Conservation (phyloP, 768 basidiomycete species). For the Brasilioporus rufonigricans region DNA sequence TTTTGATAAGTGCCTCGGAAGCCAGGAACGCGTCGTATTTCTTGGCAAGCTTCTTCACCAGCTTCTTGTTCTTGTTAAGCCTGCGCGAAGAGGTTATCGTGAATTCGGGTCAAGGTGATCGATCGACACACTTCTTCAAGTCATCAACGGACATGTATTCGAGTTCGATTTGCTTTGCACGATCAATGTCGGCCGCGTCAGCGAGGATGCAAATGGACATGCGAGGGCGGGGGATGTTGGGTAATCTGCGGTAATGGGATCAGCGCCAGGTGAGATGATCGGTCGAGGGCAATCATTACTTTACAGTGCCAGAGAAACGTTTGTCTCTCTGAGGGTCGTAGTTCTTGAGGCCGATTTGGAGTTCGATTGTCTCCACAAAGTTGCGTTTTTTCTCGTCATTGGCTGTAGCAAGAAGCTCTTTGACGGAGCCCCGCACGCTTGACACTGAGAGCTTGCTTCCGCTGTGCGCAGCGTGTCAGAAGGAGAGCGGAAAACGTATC, state of each 20-base stretch:
- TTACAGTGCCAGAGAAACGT: conserved; percentile 99
- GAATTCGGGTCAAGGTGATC: neutral
- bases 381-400: conserved; percentile 89
- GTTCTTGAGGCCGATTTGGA: conserved; percentile 97
- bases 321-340: conserved; percentile 99
- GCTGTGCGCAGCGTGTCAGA: conserved; percentile 16
- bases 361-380: conserved; percentile 94
- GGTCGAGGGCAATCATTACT: conserved; percentile 46
- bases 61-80: conserved; percentile 99
- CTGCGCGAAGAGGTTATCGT: conserved; percentile 36
- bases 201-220: conserved; percentile 99
- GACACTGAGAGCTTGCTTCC: conserved; percentile 92
- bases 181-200: conserved; percentile 97
- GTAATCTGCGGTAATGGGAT: conserved; percentile 56
- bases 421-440: conserved; percentile 99
- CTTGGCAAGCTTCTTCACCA: conserved; percentile 99
- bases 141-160: conserved; percentile 99
- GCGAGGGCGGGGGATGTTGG: conserved; percentile 95
- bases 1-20: conserved; percentile 97
- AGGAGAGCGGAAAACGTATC: neutral
- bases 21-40: conserved; percentile 99
- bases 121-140: conserved; percentile 84
- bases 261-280: neutral
- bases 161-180: conserved; percentile 95
- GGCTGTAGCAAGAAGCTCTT: conserved; percentile 82